Percentiles rank a stretch among this genome's conserved stretches.
Conservation (phyloP, 768 basidiomycete species). For the Strobilomyces dryophilus region DNA sequence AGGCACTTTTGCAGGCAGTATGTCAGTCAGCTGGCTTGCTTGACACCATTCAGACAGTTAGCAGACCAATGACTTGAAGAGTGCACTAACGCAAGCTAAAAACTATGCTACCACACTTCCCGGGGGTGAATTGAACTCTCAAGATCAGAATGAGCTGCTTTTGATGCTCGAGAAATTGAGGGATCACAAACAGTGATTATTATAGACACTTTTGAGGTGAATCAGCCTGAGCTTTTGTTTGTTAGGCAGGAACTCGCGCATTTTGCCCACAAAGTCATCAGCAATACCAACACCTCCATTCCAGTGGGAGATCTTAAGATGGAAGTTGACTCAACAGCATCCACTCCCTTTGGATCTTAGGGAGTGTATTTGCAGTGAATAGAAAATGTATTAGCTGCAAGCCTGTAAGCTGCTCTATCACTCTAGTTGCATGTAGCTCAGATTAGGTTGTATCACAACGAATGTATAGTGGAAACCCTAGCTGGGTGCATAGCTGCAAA, state of each 20-base stretch:
- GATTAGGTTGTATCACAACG: no score
- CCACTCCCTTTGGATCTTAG: constrained; percentile 53
- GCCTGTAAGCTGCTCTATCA: no score
- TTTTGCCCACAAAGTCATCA: constrained; percentile 44
- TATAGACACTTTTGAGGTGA: no score
- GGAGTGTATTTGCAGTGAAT: no score
- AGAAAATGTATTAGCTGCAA: no score
- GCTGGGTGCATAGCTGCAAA: no score
- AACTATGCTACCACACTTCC: constrained; percentile 55
- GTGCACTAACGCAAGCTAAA: constrained; percentile 52
- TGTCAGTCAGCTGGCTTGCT: constrained; percentile 3
- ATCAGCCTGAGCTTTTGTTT: background rate
- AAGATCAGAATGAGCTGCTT: constrained; percentile 71
- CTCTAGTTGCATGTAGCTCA: no score
- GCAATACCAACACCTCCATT: constrained; percentile 27
- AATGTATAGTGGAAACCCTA: no score
- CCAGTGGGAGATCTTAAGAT: constrained; percentile 38
- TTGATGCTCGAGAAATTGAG: constrained; percentile 60
- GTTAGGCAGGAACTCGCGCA: constrained; percentile 50
- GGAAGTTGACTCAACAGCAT: constrained; percentile 75
- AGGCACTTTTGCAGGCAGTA: constrained; percentile 64
- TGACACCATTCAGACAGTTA: background rate
- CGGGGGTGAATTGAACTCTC: constrained; percentile 65
- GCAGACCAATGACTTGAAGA: constrained; percentile 75
- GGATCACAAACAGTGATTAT: constrained; percentile 44